A percentile compares a stretch with the other conserved stretches of the same genome.
These are phyloP conservation scores for Penstemon newberryi DNA, from an alignment of 257 asterid species.

Conservation along the genomic window DNA sequence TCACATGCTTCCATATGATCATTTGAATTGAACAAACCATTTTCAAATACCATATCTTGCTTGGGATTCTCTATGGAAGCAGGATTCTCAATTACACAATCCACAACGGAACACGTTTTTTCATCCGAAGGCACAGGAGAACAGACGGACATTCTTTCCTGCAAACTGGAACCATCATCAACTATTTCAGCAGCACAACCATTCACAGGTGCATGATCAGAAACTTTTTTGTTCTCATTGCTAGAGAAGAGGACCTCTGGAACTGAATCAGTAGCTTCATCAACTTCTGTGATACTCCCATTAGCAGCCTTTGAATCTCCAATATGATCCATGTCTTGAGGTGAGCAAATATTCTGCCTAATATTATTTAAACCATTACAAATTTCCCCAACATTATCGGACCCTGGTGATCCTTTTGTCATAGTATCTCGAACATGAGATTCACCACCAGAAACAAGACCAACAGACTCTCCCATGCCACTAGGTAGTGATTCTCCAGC, in stretches of 20 bases:
- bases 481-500: conserved; percentile 38
- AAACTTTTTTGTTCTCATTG: conserved; percentile 24
- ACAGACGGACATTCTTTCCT: conserved; percentile 30
- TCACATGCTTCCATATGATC: conserved; percentile 37
- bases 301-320: conserved; percentile 31
- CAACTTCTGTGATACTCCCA: conserved; percentile 25
- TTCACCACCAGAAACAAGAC: conserved; percentile 26
- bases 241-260: conserved; percentile 27
- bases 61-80: conserved; percentile 33
- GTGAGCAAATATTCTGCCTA: conserved; percentile 22
- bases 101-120: conserved; percentile 25
- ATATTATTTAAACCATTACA: conserved; percentile 25
- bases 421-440: conserved; percentile 34
- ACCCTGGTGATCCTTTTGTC: conserved; percentile 30
- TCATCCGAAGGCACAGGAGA: conserved; percentile 34
- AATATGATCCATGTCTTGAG: conserved; percentile 30
- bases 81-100: conserved; percentile 28
- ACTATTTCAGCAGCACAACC: conserved; percentile 26
- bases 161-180: conserved; percentile 28
- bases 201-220: conserved; percentile 23
- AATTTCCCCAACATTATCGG: conserved; percentile 28
- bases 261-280: conserved; percentile 19
- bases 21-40: conserved; percentile 36
- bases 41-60: conserved; percentile 33
- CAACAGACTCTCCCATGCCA: conserved; percentile 25